phyloP scores from a whole-genome alignment of 73 alveolate genomes.

The Paramecium sonneborni region DNA sequence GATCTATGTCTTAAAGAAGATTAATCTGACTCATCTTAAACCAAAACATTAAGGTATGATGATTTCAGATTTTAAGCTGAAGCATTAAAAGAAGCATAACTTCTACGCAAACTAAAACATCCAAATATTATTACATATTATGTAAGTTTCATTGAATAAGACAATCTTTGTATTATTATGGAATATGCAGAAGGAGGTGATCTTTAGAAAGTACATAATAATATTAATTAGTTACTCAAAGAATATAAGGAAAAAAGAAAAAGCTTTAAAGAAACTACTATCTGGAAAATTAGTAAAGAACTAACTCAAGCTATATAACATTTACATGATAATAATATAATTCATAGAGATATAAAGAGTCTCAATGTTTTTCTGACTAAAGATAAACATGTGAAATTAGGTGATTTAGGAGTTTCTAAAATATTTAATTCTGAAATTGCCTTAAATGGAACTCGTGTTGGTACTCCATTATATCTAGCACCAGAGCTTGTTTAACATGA shows the following conservation, averaged over 20 bases:
- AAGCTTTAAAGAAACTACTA: constrained; percentile 76
- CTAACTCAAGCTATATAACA: constrained; percentile 85
- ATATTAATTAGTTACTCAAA: constrained; percentile 31
- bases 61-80: constrained; percentile 60
- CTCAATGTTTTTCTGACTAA: constrained; percentile 86
- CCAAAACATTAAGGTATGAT: constrained; percentile 78
- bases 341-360: constrained; percentile 96
- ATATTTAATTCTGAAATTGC: constrained; percentile 81
- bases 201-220: constrained; percentile 77
- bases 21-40: constrained; percentile 89
- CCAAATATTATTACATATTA: constrained; percentile 89
- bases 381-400: constrained; percentile 77
- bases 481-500: constrained; percentile 96
- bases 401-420: constrained; percentile 98
- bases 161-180: constrained; percentile 91
- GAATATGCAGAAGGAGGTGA: constrained; percentile 98
- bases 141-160: constrained; percentile 91
- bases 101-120: constrained; percentile 86
- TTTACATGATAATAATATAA: constrained; percentile 87
- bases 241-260: constrained; percentile 62
- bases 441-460: constrained; percentile 93
- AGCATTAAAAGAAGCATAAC: constrained; percentile 92
- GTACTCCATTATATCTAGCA: constrained; percentile 97
- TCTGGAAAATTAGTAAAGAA: constrained; percentile 93
- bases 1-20: constrained; percentile 89